Evolutionary conservation across 208 protist genomes (phyloP).

Genomic region (Acanthamoeba rhysodes): DNA sequence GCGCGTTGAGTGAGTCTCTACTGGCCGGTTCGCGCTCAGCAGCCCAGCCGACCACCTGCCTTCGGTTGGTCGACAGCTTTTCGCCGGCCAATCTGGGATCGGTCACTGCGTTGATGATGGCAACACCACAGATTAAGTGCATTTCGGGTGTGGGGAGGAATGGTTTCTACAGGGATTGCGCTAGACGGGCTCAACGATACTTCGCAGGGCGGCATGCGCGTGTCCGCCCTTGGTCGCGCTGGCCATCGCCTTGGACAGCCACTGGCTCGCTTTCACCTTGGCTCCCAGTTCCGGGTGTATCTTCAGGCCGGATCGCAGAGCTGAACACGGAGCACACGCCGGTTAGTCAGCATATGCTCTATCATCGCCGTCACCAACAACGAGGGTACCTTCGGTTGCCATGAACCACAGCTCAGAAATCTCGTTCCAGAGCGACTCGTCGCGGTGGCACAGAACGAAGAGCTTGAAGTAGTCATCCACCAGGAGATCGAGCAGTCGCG

Average conservation of each 20-base stretch:
- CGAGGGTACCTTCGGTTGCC: conserved; percentile 52
- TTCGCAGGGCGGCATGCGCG: neutral
- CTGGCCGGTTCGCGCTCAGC: too few relatives aligned
- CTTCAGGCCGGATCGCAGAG: neutral
- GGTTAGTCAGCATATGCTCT: neutral
- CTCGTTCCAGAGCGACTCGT: conserved; percentile 24
- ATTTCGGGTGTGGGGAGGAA: too few relatives aligned
- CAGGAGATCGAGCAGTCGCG: neutral
- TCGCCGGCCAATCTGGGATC: too few relatives aligned
- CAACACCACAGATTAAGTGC: too few relatives aligned
- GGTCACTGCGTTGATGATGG: too few relatives aligned
- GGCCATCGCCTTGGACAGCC: conserved; percentile 43
- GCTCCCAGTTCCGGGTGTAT: neutral
- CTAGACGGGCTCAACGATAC: neutral
- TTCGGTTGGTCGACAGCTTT: too few relatives aligned
- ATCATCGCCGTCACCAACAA: neutral
- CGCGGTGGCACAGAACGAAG: neutral
- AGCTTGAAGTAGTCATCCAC: conserved; percentile 30
- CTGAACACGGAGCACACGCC: neutral
- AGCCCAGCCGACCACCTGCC: too few relatives aligned
- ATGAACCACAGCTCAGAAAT: conserved; percentile 74
- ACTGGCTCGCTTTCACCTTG: neutral
- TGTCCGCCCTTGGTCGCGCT: neutral
- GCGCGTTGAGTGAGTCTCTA: too few relatives aligned
- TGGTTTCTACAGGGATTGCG: too few relatives aligned